Base-by-base conservation (phyloP, 2,329 filamentous ascomycete species). In the Cercospora janseana region DNA sequence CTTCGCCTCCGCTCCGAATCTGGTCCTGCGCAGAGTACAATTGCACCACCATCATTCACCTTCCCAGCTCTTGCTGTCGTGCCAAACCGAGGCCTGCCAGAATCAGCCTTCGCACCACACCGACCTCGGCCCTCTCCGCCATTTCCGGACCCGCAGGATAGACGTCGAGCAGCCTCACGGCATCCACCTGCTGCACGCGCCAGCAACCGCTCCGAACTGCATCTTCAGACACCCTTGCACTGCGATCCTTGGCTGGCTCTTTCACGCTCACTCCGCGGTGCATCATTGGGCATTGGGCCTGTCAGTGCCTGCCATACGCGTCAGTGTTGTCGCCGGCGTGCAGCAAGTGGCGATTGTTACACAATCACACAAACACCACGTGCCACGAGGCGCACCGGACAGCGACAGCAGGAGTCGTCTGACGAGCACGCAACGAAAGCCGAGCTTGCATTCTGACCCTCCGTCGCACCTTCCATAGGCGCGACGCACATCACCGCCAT, bases 101-200 rank as follows among this genome's bases (percentile, higher is more conserved):
- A 43, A 35, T 48, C 44, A 49, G 43, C 51, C 23, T 42, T 43
- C 18, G 24, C 38, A 46, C 7, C 42, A 21, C 18, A 45, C 13
- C 38, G 28, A 35, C 29, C 27, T 51, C 55, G 52, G 55, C 49
- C 42, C 35, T 53, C 55, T 51, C 55, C 55, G 55, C 52, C 43
- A 51, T 38, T n/a, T 46, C 29, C 55, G 55, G 52, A 46, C 55
- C 49, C 52, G 49, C 46, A 43, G 27, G 45, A 49, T 52, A 50
- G 16, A 50, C 55, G 55, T 57, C 55, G 46, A 41, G 49, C 55
- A 51, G 27, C 55, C 18, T 55, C 44, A 49, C 52, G 52, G 38
- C 55, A 49, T 29, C 49, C 53, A 49, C 46, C 53, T 49, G 55
- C 55, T 55, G 29, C n/a, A 38, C 12, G 15, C 45, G 42, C 20